phyloP scores from a whole-genome alignment of 2,329 filamentous ascomycete genomes.

The Mariannaea sp. region DNA sequence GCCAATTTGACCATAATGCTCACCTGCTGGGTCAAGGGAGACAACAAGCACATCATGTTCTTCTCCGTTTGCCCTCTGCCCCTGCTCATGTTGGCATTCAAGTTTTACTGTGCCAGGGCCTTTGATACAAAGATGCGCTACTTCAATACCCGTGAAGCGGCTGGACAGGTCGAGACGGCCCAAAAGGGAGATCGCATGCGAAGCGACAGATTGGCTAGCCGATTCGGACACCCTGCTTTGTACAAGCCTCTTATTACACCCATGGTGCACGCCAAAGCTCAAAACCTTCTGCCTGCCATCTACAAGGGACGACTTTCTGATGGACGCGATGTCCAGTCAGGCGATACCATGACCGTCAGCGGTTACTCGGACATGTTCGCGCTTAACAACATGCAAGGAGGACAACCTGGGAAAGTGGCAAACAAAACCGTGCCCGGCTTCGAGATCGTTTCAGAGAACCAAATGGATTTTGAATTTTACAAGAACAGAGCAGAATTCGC shows the following conservation, averaged over 20 bases:
- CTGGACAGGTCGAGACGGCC: conserved; percentile 51
- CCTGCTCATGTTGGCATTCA: conserved; percentile 80
- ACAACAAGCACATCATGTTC: conserved; percentile 60
- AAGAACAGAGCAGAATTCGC: conserved; percentile 89
- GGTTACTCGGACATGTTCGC: conserved; percentile 83
- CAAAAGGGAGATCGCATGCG: conserved; percentile 59
- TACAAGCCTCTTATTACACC: conserved; percentile 90
- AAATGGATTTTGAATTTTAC: conserved; percentile 89
- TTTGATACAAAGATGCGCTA: conserved; percentile 85
- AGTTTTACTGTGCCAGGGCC: conserved; percentile 74
- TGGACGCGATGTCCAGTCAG: conserved; percentile 62
- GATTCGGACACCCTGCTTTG: conserved; percentile 89
- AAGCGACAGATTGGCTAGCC: conserved; percentile 71
- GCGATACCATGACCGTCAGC: conserved; percentile 62
- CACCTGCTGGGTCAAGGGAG: conserved; percentile 68
- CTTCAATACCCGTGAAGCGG: conserved; percentile 70
- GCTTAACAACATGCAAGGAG: conserved; percentile 75
- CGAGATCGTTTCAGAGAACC: conserved; percentile 84
- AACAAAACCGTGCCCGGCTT: conserved; percentile 67
- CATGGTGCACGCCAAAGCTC: conserved; percentile 92
- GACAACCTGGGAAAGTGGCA: conserved; percentile 53
- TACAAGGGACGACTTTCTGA: conserved; percentile 81
- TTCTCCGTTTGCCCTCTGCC: conserved; percentile 75
- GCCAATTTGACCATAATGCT: conserved; percentile 80
- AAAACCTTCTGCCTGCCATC: conserved; percentile 82